Evolutionary conservation across 371 early-diverging fungal species (phyloP).

Genomic region (Mucor sp.): DNA sequence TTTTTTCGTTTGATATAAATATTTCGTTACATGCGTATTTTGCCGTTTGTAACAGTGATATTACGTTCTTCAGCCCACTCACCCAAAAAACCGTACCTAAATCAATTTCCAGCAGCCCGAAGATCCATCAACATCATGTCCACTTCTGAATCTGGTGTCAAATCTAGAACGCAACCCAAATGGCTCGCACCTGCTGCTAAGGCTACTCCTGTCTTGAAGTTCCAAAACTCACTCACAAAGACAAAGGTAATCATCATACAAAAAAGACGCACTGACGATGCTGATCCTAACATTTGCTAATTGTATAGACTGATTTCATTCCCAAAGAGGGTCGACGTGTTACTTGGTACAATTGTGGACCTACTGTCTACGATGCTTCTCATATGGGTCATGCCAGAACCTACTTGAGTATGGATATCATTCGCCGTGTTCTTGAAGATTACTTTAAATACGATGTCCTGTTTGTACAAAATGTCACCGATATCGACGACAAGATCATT

Average conservation of each 20-base stretch:
- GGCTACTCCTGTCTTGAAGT: slow-evolving; percentile 50
- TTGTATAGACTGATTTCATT: slow-evolving; percentile 81
- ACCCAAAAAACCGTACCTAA: background rate
- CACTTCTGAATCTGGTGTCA: background rate
- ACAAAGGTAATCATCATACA: slow-evolving; percentile 55
- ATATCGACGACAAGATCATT: slow-evolving; percentile 99
- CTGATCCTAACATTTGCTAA: background rate
- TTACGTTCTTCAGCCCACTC: background rate
- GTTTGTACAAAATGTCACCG: slow-evolving; percentile 99
- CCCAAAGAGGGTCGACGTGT: slow-evolving; percentile 81
- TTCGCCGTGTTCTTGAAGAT: slow-evolving; percentile 94
- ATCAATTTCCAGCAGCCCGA: background rate
- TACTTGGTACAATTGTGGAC: slow-evolving; percentile 99
- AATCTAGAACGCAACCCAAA: slow-evolving; percentile 45
- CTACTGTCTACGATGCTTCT: slow-evolving; percentile 98
- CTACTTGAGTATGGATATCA: slow-evolving; percentile 96
- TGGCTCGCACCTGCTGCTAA: slow-evolving; percentile 32
- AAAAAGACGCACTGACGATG: background rate
- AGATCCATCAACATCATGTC: slow-evolving; percentile 4
- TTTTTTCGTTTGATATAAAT: background rate
- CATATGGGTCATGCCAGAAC: slow-evolving; percentile 99
- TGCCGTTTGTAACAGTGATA: slow-evolving; percentile 6
- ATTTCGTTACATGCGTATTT: slow-evolving; percentile 15
- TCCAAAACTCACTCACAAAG: slow-evolving; percentile 82
- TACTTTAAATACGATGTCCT: slow-evolving; percentile 96